Evolutionary conservation across 2,329 filamentous ascomycete species (phyloP).

Genomic region (Colletotrichum tanaceti): DNA sequence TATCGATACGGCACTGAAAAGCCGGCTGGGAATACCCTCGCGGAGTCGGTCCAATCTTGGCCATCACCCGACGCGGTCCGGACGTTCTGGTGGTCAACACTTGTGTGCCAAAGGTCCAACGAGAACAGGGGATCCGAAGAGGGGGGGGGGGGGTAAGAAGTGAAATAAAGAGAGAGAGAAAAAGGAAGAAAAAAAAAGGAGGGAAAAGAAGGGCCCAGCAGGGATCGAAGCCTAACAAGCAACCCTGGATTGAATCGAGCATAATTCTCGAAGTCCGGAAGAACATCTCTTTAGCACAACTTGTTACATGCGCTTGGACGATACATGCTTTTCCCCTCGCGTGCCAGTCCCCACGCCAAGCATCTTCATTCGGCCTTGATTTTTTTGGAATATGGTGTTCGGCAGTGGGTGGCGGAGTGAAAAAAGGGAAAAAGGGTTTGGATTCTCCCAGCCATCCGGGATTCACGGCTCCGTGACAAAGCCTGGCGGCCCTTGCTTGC

Average conservation of each 20-base stretch:
- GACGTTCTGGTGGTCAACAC: neutral
- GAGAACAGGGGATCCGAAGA: neutral
- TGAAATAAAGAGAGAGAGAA: no score
- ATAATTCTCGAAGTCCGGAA: conserved; percentile 31
- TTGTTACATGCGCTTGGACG: conserved; percentile 23
- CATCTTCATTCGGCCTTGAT: conserved; percentile 17
- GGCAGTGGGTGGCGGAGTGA: conserved; percentile 5
- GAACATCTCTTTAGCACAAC: conserved; percentile 23
- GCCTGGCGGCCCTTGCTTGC: no score
- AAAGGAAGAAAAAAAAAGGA: no score
- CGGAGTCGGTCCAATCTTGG: conserved; percentile 7
- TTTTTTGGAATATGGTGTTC: conserved; percentile 29
- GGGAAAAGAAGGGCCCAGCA: neutral
- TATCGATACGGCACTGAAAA: conserved; percentile 29
- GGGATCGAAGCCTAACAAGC: conserved; percentile 3
- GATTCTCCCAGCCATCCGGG: conserved; percentile 13
- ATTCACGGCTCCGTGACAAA: conserved; percentile 7
- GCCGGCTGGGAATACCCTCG: conserved; percentile 33
- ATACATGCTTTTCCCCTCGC: conserved; percentile 3
- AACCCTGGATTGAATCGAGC: conserved; percentile 34
- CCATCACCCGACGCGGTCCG: conserved; percentile 2
- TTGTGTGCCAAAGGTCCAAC: conserved; percentile 3
- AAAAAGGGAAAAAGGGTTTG: conserved; percentile 2
- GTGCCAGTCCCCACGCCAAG: conserved; percentile 3
- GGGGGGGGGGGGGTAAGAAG: neutral